These are phyloP conservation scores for Phialophora verrucosa DNA, from an alignment of 2,329 filamentous ascomycete species.

Conservation along the genomic window DNA sequence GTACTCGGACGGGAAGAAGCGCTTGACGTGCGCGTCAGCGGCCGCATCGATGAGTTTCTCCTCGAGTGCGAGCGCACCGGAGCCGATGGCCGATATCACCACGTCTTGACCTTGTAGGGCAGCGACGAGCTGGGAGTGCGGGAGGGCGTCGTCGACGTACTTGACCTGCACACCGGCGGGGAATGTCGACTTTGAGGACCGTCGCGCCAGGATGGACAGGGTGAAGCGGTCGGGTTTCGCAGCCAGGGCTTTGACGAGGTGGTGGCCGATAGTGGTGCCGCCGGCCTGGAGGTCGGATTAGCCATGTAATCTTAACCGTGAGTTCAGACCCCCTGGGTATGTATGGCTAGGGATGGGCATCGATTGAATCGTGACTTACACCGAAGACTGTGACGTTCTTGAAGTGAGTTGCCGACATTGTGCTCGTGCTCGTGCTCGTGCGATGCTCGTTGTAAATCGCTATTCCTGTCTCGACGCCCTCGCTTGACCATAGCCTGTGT, in stretches of 20 bases:
- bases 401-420: neutral
- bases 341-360: neutral
- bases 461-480: neutral
- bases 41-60: constrained; percentile 49
- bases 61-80: constrained; percentile 24
- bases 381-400: constrained; percentile 8
- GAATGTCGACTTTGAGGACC: constrained; percentile 26
- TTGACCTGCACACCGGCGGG: constrained; percentile 10
- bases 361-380: neutral
- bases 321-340: neutral
- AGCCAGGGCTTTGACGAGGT: constrained; percentile 21
- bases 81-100: constrained; percentile 37
- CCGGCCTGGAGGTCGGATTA: constrained; percentile 14
- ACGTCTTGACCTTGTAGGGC: constrained; percentile 37
- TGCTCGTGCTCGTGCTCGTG: neutral
- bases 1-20: constrained; percentile 49
- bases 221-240: constrained; percentile 19
- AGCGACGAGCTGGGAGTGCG: constrained; percentile 19
- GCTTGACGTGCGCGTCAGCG: constrained; percentile 48
- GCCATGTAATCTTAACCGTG: too few species aligned
- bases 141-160: constrained; percentile 18
- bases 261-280: constrained; percentile 27
- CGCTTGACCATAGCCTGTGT: neutral
- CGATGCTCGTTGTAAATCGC: neutral
- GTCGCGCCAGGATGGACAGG: constrained; percentile 24